Conservation (phyloP, 2,329 filamentous ascomycete genomes). For the Catunica adiposa region DNA sequence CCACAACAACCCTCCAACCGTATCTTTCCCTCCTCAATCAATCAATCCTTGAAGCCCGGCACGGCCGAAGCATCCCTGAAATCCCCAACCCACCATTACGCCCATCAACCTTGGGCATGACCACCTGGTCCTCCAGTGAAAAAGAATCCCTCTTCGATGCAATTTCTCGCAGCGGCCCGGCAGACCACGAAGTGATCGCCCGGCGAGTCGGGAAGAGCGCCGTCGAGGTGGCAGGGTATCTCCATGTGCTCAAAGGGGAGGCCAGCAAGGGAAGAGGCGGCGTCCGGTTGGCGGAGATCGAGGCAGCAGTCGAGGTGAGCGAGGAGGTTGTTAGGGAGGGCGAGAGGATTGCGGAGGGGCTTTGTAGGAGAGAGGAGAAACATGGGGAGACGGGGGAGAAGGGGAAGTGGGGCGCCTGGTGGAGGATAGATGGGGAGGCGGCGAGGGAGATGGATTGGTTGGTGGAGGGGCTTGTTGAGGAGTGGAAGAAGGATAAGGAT, state of each 20-base stretch:
- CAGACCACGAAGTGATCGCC: conserved; percentile 46
- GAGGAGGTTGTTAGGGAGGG: conserved; percentile 46
- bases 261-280: conserved; percentile 60
- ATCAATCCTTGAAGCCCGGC: conserved; percentile 36
- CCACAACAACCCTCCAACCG: conserved; percentile 23
- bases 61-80: not conserved
- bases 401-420: conserved; percentile 43
- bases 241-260: conserved; percentile 45
- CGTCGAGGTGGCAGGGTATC: conserved; percentile 55
- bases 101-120: conserved; percentile 46
- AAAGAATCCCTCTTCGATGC: conserved; percentile 54
- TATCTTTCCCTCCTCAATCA: conserved; percentile 39
- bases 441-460: conserved; percentile 19
- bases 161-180: conserved; percentile 45
- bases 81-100: not conserved
- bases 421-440: conserved; percentile 41
- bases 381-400: conserved; percentile 45
- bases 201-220: conserved; percentile 51
- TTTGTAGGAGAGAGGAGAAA: conserved; percentile 47
- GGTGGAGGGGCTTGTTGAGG: not conserved
- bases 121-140: conserved; percentile 53
- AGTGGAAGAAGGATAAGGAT: not conserved
- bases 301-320: conserved; percentile 49
- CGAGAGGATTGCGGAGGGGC: conserved; percentile 49
- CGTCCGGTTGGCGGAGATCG: conserved; percentile 33